Percentiles rank a stretch among this genome's conserved stretches.
These are phyloP conservation scores for Melocanna baccifera DNA, from an alignment of 176 grass and related monocot species.

Conservation along the genomic window DNA sequence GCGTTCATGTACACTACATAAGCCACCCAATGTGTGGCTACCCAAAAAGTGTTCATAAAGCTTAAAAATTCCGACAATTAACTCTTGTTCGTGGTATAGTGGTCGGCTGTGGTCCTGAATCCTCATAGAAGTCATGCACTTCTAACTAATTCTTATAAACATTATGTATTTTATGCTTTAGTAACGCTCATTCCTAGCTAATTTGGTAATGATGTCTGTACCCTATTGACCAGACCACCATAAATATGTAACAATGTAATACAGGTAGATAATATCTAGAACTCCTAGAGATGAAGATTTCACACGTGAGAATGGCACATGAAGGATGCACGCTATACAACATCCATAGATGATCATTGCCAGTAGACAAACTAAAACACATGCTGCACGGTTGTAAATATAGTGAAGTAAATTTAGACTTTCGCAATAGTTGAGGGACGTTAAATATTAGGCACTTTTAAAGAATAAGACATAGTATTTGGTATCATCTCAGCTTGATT, in stretches of 20 bases:
- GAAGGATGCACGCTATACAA: neutral
- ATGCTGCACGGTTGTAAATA: neutral
- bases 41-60: constrained; percentile 25
- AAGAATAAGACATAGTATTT: too few relatives aligned
- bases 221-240: neutral
- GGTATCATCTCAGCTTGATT: too few relatives aligned
- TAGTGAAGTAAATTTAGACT: constrained; percentile 19
- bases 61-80: neutral
- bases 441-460: too few relatives aligned
- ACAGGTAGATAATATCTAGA: neutral
- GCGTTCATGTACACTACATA: constrained; percentile 21
- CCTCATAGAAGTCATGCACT: neutral
- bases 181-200: neutral
- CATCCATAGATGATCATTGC: constrained; percentile 3
- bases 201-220: too few relatives aligned
- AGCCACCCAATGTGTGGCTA: constrained; percentile 40
- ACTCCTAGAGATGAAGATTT: neutral
- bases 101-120: too few relatives aligned
- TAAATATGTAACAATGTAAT: constrained; percentile 13
- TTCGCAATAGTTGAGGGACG: too few relatives aligned
- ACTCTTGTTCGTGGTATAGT: neutral
- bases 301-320: neutral
- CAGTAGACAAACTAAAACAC: neutral
- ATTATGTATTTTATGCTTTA: neutral
- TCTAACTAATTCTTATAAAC: neutral